Percentiles rank a stretch among this genome's conserved stretches.
These are phyloP conservation scores for Lasiodiplodia sp. DNA, from an alignment of 2,329 filamentous ascomycete species.

Conservation along the genomic window DNA sequence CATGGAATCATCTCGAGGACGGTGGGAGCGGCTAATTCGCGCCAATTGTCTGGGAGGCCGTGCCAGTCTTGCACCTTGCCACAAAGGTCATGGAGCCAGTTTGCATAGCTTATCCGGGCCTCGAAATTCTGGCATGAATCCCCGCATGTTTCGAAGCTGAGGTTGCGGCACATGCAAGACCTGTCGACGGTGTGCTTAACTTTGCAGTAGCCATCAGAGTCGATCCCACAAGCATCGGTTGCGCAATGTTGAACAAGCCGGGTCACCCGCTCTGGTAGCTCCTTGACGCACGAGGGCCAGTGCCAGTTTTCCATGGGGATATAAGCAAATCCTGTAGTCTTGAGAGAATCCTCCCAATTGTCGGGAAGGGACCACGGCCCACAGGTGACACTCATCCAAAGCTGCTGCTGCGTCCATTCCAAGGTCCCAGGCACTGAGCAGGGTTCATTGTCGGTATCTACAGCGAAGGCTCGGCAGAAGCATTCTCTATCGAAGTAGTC, in stretches of 20 bases:
- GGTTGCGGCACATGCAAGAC: slow-evolving; percentile 41
- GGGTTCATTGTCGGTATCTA: slow-evolving; percentile 32
- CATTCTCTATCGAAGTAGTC: slow-evolving; percentile 45
- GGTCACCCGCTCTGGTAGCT: slow-evolving; percentile 37
- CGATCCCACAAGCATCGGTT: slow-evolving; percentile 43
- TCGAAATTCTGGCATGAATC: slow-evolving; percentile 43
- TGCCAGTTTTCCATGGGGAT: slow-evolving; percentile 42
- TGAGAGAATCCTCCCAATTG: slow-evolving; percentile 40
- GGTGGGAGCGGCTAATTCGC: slow-evolving; percentile 36
- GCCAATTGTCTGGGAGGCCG: slow-evolving; percentile 43
- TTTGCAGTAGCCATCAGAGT: slow-evolving; percentile 43
- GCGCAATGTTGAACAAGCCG: slow-evolving; percentile 38
- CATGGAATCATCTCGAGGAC: slow-evolving; percentile 43
- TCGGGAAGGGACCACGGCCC: slow-evolving; percentile 36
- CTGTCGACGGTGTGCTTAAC: slow-evolving; percentile 40
- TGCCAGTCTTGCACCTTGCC: slow-evolving; percentile 40
- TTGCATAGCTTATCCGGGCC: slow-evolving; percentile 41
- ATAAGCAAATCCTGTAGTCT: slow-evolving; percentile 38
- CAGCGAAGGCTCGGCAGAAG: slow-evolving; percentile 39
- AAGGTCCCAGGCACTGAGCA: slow-evolving; percentile 24
- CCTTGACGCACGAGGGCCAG: slow-evolving; percentile 38
- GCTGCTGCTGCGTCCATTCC: slow-evolving; percentile 39
- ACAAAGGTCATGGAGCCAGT: slow-evolving; percentile 44
- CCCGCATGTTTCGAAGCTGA: slow-evolving; percentile 40
- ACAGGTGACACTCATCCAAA: slow-evolving; percentile 45